Base-by-base conservation (phyloP, 805 yeast species). In the Candida hispaniensis region DNA sequence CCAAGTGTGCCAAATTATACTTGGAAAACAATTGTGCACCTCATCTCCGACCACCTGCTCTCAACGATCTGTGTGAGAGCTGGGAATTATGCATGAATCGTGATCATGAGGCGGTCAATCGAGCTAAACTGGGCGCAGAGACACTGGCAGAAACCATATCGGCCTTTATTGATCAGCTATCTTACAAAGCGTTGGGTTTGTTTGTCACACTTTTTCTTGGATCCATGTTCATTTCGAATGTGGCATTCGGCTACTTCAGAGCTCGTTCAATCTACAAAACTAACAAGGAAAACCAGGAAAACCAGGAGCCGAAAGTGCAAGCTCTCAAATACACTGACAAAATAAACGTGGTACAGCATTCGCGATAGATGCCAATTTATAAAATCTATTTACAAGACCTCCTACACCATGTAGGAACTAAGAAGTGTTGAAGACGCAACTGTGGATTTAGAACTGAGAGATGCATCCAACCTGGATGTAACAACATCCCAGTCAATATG, bases 51-150 rank as follows among this genome's bases (percentile, higher is more conserved):
- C 80, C 75, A 0, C 94, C 94, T 0, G 82, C 80, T 0, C 55
- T 85, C n/a, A 82, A 75, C 40, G 55, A 58, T 2, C 58, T 69
- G 12, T 88, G 98, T 52, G 58, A 66, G 14, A 66, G 63, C 18
- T 79, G 91, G 79, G 77, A 71, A 45, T 68, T 64, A 38, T 88
- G 97, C 53, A 82, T 82, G 85, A 71, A 75, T 44, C 56, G 71
- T 27, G 86, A 82, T 44, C 85, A 93, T 5, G 66, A 66, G 2
- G 54, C 55, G 0, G 62, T 75, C 6, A 78, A 77, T 2, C 64
- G 72, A 39, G 73, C 85, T 0, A 66, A 66, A 42, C 63, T 80
- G 40, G 75, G 81, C 24, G 93, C 91, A 0, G 80, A 76, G 45
- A 71, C 85, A 0, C 58, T 80, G 40, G 91, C 91, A 0, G 93